Conservation (phyloP, 2,329 filamentous ascomycete genomes). For the Plectosphaerella sp. region DNA sequence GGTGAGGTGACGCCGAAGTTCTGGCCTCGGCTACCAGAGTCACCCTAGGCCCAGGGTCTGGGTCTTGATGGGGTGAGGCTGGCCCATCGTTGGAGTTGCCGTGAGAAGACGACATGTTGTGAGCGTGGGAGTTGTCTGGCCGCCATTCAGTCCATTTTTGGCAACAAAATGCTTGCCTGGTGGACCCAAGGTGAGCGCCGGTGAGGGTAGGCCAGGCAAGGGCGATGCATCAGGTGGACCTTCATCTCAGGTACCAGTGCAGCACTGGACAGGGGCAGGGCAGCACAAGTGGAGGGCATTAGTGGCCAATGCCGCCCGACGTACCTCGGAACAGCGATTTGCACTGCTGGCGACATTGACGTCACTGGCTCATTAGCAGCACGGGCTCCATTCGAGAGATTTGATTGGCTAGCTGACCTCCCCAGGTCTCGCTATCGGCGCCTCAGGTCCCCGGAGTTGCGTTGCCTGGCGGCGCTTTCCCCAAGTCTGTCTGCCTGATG, state of each 20-base stretch:
- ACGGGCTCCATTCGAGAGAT: not conserved
- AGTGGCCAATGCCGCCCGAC: not conserved
- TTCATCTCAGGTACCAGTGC: not conserved
- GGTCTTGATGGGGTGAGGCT: not conserved
- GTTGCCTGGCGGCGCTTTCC: too few relatives aligned
- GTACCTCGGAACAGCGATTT: not conserved
- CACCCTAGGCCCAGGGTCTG: not conserved
- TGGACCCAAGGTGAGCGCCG: not conserved
- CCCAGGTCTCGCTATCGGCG: not conserved
- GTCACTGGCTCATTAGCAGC: not conserved
- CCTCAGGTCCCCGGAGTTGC: not conserved
- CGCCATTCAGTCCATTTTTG: too few relatives aligned
- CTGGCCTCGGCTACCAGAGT: conserved; percentile 2
- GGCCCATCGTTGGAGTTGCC: too few relatives aligned
- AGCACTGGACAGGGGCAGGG: not conserved
- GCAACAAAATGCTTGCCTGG: too few relatives aligned
- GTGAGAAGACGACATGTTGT: too few relatives aligned
- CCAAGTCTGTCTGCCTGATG: not conserved
- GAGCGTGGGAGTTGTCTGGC: too few relatives aligned
- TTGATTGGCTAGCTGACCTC: not conserved
- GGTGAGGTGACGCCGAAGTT: not conserved
- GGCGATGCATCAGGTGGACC: not conserved
- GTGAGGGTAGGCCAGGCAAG: not conserved
- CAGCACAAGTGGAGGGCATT: not conserved
- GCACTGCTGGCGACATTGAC: not conserved